These are phyloP conservation scores for Pyrus pyrifolia DNA, from an alignment of 306 rosid species.

Conservation along the genomic window DNA sequence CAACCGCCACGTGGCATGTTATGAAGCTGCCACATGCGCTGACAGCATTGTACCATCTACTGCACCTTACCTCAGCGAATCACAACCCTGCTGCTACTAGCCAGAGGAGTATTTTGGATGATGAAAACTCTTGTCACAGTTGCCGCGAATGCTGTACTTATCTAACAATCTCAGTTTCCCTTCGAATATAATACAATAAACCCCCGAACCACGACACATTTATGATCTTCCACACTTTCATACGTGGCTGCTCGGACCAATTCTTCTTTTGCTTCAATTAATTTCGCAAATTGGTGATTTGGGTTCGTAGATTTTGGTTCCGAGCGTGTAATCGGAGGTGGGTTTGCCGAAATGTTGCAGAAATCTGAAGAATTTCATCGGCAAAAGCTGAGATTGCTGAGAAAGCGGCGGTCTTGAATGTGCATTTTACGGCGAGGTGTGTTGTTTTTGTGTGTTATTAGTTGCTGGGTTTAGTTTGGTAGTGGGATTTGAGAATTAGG, in stretches of 20 bases:
- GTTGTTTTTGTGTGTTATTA: neutral
- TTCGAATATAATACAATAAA: neutral
- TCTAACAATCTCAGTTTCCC: constrained; percentile 3
- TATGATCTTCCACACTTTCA: neutral
- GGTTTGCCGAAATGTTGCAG: constrained; percentile 16
- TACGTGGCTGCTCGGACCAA: constrained; percentile 2
- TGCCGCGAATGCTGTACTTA: constrained; percentile 13
- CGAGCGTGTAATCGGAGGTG: constrained; percentile 15
- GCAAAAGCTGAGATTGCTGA: constrained; percentile 4
- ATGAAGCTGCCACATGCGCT: neutral
- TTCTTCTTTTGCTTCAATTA: constrained; percentile 9
- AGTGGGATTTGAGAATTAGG: neutral
- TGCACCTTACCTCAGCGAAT: neutral
- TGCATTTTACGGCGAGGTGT: constrained; percentile 12
- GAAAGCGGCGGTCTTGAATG: neutral
- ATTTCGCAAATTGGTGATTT: constrained; percentile 18
- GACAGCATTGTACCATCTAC: neutral
- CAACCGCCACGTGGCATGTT: neutral
- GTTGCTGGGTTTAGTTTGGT: constrained; percentile 9
- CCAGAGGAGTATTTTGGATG: neutral
- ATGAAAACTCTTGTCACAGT: neutral
- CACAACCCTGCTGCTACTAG: neutral
- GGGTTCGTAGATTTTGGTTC: constrained; percentile 24
- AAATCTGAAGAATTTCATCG: constrained; percentile 15
- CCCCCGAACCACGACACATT: constrained; percentile 20